Evolutionary conservation across 1,284 basidiomycete species (phyloP).

Genomic region (Porodaedalea pini): DNA sequence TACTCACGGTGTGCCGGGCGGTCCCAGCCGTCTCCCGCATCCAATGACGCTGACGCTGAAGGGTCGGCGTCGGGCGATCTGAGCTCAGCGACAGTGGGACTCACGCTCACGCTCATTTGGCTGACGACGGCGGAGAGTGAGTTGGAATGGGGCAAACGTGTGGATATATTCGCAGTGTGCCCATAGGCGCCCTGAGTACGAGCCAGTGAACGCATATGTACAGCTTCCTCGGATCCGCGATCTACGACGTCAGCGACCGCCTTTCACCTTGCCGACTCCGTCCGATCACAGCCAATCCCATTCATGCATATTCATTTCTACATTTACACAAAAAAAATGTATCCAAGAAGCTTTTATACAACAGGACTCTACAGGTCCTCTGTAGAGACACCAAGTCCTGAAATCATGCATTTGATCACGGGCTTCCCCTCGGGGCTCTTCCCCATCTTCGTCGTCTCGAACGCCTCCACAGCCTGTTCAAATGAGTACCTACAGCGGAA

Average conservation of each 20-base stretch:
- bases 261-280: neutral
- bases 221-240: no score
- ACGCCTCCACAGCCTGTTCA: conserved; percentile 72
- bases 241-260: no score
- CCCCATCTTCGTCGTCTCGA: conserved; percentile 75
- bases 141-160: no score
- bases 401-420: conserved; percentile 75
- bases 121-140: no score
- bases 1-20: neutral
- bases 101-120: no score
- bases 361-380: conserved; percentile 3
- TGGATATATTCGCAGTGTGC: no score
- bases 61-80: neutral
- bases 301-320: neutral
- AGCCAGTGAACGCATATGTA: no score
- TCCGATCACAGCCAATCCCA: neutral
- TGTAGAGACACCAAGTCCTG: conserved; percentile 58
- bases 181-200: no score
- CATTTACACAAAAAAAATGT: neutral
- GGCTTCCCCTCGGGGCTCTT: conserved; percentile 75
- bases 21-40: neutral
- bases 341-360: neutral
- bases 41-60: neutral
- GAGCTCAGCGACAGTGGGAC: neutral
- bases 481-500: conserved; percentile 60